Conservation (phyloP, 139 green algal species). For the Picochlorum sp. region DNA sequence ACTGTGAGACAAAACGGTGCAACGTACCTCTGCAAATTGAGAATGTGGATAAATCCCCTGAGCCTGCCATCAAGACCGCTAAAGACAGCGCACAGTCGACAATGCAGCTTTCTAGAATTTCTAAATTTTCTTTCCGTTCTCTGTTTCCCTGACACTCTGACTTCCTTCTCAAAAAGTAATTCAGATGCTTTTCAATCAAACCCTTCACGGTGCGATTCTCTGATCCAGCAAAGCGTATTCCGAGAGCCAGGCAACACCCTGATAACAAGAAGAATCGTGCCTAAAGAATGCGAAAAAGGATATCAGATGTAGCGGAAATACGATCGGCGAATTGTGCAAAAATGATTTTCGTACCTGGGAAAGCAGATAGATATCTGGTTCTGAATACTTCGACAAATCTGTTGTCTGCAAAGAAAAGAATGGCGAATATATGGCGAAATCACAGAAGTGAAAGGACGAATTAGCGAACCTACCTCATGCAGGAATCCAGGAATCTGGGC, state of each 20-base stretch:
- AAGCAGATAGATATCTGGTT: too few relatives aligned
- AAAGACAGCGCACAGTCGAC: constrained; percentile 58
- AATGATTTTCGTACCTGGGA: background rate
- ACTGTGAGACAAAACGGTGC: background rate
- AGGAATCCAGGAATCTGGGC: constrained; percentile 46
- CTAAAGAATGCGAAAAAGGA: constrained; percentile 14
- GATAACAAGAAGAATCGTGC: constrained; percentile 47
- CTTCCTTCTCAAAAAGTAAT: background rate
- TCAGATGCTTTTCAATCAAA: background rate
- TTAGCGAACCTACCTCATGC: background rate
- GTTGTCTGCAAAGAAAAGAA: too few relatives aligned
- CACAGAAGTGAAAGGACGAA: too few relatives aligned
- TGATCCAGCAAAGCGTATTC: constrained; percentile 75
- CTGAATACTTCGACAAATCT: too few relatives aligned
- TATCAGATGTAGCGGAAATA: background rate
- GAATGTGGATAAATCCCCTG: constrained; percentile 78
- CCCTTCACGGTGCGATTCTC: constrained; percentile 30
- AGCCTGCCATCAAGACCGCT: constrained; percentile 83
- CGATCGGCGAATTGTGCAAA: background rate
- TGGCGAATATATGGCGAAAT: too few relatives aligned
- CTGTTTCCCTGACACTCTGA: constrained; percentile 5
- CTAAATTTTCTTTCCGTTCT: constrained; percentile 24
- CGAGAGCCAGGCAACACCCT: constrained; percentile 79
- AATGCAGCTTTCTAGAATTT: constrained; percentile 54
- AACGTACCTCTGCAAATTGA: constrained; percentile 63